Base-by-base conservation (phyloP, 192 early-diverging fungal genomes). In the Funneliformis geosporum region DNA sequence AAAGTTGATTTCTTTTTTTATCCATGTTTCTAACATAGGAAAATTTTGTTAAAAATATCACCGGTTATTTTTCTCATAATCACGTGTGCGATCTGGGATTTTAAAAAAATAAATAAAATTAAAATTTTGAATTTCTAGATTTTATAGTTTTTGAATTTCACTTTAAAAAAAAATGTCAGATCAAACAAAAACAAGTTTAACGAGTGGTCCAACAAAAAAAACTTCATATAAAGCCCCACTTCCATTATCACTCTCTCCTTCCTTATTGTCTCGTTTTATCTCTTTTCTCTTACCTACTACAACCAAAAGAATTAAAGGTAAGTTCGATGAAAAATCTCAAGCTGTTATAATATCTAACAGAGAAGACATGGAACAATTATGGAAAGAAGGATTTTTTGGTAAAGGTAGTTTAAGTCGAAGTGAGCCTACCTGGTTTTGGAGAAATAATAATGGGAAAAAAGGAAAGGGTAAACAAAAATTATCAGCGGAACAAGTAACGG, bases 371-470 rank as follows among this genome's bases (percentile, higher is more conserved):
- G 38, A 69, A 23, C 76, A 61, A 1, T 79, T 93, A 42, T 94
- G 92, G 91, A 71, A 82, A 18, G 83, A 88, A 47, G 94, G 94
- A 0, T 91, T 89, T 75, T 94, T 90, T 83, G 93, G 94, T 25
- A 95, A 95, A 70, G 94, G 92, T 3, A 89, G 87, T 10, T 80
- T 97, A 25, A 96, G 95, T 23, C 82, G 96, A 23, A 92, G 95
- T 44, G 89, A 95, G 27, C 87, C 94, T 2, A 95, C 93, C 5
- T 97, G 94, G 95, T 78, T 83, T 44, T 67, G 80, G 76, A 64
- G 79, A 73, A 82, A 80, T 46, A 76, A 9, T 62, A 39, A 39
- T 40, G 40, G 12, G 23, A 16, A 39, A n/a, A 60, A 62, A 44
- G 46, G 27, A 38, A 47, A 21, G 25, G 44, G 25, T 10, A 73